A percentile compares a stretch with the other conserved stretches of the same genome.
Evolutionary conservation across 306 rosid genomes (phyloP).

Genomic region (Cucumis melo): DNA sequence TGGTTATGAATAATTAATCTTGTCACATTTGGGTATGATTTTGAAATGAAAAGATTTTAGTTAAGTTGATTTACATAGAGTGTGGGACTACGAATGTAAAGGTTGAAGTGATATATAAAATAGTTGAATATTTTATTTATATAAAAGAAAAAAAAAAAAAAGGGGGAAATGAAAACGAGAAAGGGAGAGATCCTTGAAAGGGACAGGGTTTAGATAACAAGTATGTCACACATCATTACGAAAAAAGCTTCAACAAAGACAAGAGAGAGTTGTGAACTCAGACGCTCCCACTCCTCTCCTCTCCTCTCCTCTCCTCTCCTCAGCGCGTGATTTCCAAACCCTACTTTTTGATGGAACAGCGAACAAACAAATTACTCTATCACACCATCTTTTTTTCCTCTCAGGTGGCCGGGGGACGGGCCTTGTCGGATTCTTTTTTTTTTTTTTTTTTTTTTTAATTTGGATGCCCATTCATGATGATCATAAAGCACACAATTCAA

Average conservation of each 20-base stretch:
- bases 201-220: conserved; percentile 22
- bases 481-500: neutral
- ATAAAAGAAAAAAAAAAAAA: too few relatives aligned
- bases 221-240: conserved; percentile 19
- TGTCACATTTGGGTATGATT: too few relatives aligned
- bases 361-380: neutral
- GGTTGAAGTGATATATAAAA: too few relatives aligned
- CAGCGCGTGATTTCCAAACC: conserved; percentile 9
- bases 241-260: neutral
- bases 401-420: too few relatives aligned
- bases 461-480: neutral
- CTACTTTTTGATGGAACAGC: conserved; percentile 4
- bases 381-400: too few relatives aligned
- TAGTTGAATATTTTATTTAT: too few relatives aligned
- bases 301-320: neutral
- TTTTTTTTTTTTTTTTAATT: too few relatives aligned
- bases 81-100: too few relatives aligned
- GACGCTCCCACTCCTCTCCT: neutral
- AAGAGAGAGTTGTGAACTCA: neutral
- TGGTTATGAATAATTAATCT: too few relatives aligned
- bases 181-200: conserved; percentile 6
- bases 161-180: neutral
- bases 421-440: too few relatives aligned
- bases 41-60: too few relatives aligned
- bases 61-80: too few relatives aligned